A percentile compares a stretch with the other conserved stretches of the same genome.
phyloP scores from a whole-genome alignment of 371 early-diverging fungal genomes.

The Haplosporangium sp. region DNA sequence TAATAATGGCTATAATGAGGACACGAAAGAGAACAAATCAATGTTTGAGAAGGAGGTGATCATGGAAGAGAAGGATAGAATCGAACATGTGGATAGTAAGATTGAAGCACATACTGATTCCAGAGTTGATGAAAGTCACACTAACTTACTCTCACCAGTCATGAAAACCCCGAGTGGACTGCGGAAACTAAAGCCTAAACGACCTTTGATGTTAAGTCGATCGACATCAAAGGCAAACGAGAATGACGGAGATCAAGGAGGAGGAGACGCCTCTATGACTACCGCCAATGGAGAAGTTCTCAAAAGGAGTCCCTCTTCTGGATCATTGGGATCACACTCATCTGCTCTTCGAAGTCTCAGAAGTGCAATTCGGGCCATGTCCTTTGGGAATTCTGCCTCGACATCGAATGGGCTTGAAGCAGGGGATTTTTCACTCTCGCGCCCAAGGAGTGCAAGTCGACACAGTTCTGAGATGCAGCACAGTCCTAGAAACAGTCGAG shows the following conservation, averaged over 20 bases:
- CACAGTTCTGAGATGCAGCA: conserved; percentile 5
- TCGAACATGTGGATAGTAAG: conserved; percentile 5
- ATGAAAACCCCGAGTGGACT: conserved; percentile 10
- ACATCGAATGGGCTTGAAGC: conserved; percentile 2
- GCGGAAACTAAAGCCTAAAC: conserved; percentile 35
- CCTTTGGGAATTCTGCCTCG: conserved; percentile 23
- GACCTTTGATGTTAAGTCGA: conserved; percentile 20
- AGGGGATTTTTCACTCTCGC: neutral
- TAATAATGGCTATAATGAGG: neutral
- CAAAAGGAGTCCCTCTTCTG: conserved; percentile 15
- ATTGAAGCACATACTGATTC: neutral
- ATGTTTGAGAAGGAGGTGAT: neutral
- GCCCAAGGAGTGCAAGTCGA: neutral
- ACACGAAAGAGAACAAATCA: neutral
- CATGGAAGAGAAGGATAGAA: conserved; percentile 11
- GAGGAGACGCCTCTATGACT: neutral
- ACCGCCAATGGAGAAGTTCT: conserved; percentile 1
- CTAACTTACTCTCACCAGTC: neutral
- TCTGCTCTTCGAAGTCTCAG: conserved; percentile 41
- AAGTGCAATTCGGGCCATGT: conserved; percentile 47
- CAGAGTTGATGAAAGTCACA: conserved; percentile 2
- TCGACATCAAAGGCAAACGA: conserved; percentile 7
- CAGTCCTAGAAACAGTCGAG: conserved; percentile 30
- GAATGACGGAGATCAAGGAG: conserved; percentile 1
- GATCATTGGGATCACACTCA: conserved; percentile 11